These are phyloP conservation scores for Colletotrichum higginsianum DNA, from an alignment of 2,329 filamentous ascomycete genomes.

Conservation along the genomic window DNA sequence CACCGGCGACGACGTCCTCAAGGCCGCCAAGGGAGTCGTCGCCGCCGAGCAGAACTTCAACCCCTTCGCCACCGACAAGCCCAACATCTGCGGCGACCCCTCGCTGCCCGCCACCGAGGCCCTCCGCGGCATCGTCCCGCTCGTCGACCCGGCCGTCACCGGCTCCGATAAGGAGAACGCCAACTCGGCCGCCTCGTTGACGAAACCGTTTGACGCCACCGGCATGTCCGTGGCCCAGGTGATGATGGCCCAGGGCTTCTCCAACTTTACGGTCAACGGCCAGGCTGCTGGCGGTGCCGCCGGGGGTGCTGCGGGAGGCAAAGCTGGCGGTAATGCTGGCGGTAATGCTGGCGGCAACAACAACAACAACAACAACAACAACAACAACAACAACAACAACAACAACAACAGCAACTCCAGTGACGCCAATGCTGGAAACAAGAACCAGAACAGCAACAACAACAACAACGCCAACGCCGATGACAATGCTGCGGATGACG, in stretches of 20 bases:
- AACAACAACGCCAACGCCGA: constrained; percentile 48
- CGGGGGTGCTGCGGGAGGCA: constrained; percentile 38
- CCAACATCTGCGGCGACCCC: constrained; percentile 75
- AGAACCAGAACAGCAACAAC: constrained; percentile 30
- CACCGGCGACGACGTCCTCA: constrained; percentile 70
- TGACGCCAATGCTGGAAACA: constrained; percentile 47
- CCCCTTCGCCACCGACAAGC: constrained; percentile 72
- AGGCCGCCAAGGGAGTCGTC: constrained; percentile 74
- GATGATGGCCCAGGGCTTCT: constrained; percentile 73
- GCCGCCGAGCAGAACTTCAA: constrained; percentile 83
- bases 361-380: constrained; percentile 32
- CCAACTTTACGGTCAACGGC: constrained; percentile 68
- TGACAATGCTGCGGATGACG: constrained; percentile 38
- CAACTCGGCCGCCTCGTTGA: constrained; percentile 67
- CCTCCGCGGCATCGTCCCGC: constrained; percentile 77
- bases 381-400: constrained; percentile 37
- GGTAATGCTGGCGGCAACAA: constrained; percentile 26
- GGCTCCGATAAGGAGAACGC: constrained; percentile 72
- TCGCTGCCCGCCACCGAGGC: constrained; percentile 72
- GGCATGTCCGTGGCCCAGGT: constrained; percentile 78
- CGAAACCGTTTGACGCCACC: constrained; percentile 68
- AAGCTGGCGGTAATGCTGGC: constrained; percentile 11
- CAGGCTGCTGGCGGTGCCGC: constrained; percentile 53
- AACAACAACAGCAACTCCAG: constrained; percentile 31
- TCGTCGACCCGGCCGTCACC: constrained; percentile 75